phyloP scores from a whole-genome alignment of 495 filamentous ascomycete species.

The Penicilliopsis zonata region DNA sequence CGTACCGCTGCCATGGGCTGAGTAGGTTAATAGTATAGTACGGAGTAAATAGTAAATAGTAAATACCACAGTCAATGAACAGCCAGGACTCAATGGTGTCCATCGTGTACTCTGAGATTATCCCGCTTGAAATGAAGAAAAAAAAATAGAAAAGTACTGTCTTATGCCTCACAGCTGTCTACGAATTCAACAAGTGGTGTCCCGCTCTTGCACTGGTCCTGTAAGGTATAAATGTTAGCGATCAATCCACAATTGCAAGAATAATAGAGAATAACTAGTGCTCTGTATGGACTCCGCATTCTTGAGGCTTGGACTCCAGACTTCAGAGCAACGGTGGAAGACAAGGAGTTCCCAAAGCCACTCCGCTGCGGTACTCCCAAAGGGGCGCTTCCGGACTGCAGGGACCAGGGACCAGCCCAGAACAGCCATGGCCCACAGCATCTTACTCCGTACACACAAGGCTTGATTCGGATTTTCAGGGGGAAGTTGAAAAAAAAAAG shows the following conservation, averaged over 20 bases:
- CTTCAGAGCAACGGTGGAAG: constrained; percentile 2
- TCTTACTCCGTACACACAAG: neutral
- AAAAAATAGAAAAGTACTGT: no score
- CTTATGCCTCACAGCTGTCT: constrained; percentile 8
- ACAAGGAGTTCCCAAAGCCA: neutral
- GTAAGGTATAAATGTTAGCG: constrained; percentile 18
- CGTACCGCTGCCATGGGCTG: no score
- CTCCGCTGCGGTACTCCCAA: constrained; percentile 4
- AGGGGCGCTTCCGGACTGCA: neutral
- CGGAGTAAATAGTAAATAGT: neutral
- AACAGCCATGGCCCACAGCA: no score
- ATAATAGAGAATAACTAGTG: no score
- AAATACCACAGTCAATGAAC: no score
- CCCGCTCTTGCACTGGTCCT: constrained; percentile 50
- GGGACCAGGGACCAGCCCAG: no score
- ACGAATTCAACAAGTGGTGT: constrained; percentile 44
- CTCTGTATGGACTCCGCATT: no score
- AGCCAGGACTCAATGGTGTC: neutral
- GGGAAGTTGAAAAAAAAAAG: constrained; percentile 3
- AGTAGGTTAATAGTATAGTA: neutral
- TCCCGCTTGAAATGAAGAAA: no score
- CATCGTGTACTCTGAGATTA: no score
- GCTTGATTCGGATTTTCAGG: neutral
- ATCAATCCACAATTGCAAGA: constrained; percentile 3
- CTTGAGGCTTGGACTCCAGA: no score